phyloP scores from a whole-genome alignment of 78 protist genomes.

The Reticulomyxa filosa region DNA sequence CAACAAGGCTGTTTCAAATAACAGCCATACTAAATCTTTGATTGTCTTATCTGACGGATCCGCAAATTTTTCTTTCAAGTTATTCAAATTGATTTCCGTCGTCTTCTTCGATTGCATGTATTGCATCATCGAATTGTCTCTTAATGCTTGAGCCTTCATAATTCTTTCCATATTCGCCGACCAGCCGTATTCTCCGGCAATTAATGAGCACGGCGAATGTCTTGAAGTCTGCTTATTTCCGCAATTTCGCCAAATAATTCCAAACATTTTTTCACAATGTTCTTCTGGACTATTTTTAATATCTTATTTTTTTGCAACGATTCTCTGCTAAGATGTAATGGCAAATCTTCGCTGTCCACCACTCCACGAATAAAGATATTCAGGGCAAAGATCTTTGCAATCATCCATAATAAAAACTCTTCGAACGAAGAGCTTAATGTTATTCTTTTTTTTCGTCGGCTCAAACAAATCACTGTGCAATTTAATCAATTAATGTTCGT shows the following conservation, averaged over 20 bases:
- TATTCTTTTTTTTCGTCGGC: conserved; percentile 77
- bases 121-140: conserved; percentile 73
- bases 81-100: conserved; percentile 80
- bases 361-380: conserved; percentile 93
- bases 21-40: conserved; percentile 77
- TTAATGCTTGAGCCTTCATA: conserved; percentile 98
- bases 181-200: conserved; percentile 93
- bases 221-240: conserved; percentile 84
- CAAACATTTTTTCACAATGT: conserved; percentile 89
- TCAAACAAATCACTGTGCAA: conserved; percentile 97
- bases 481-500: too few species aligned
- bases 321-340: conserved; percentile 98
- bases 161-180: conserved; percentile 97
- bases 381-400: conserved; percentile 95
- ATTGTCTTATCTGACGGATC: conserved; percentile 70
- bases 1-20: conserved; percentile 89
- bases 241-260: conserved; percentile 87
- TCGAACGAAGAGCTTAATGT: conserved; percentile 97
- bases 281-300: conserved; percentile 92
- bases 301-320: conserved; percentile 94
- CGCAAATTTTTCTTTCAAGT: conserved; percentile 44
- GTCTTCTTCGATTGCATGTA: conserved; percentile 90
- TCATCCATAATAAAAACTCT: conserved; percentile 98
- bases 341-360: conserved; percentile 98
- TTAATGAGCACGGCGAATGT: conserved; percentile 90